Conservation (phyloP, 2,329 filamentous ascomycete genomes). For the Knufia fluminis region DNA sequence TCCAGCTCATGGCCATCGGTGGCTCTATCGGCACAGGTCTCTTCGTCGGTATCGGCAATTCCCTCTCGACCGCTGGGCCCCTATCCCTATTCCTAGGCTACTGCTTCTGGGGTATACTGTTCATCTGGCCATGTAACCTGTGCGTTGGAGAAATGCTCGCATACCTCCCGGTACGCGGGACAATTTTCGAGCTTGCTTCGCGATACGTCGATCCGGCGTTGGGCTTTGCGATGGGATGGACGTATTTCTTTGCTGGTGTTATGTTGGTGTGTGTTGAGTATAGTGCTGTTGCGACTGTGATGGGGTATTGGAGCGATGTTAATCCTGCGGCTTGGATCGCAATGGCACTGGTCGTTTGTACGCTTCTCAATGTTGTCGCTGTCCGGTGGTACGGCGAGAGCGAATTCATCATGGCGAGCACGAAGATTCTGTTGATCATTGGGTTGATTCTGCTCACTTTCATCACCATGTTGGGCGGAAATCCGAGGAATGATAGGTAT, state of each 20-base stretch:
- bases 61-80: conserved; percentile 28
- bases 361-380: conserved; percentile 57
- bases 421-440: conserved; percentile 60
- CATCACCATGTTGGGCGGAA: conserved; percentile 71
- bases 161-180: conserved; percentile 32
- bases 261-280: conserved; percentile 42
- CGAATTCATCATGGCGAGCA: conserved; percentile 62
- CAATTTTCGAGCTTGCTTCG: conserved; percentile 31
- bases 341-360: conserved; percentile 34
- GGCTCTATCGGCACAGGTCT: conserved; percentile 31
- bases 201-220: conserved; percentile 35
- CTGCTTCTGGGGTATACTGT: conserved; percentile 26
- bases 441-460: conserved; percentile 66
- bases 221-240: conserved; percentile 39
- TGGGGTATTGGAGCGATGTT: conserved; percentile 38
- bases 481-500: conserved; percentile 59
- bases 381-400: conserved; percentile 64
- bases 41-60: conserved; percentile 30
- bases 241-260: conserved; percentile 38
- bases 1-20: conserved; percentile 33
- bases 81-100: conserved; percentile 30
- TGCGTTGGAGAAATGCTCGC: conserved; percentile 36
- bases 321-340: conserved; percentile 36
- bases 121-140: conserved; percentile 29
- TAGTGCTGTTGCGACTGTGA: conserved; percentile 35